Base-by-base conservation (phyloP, 2,329 filamentous ascomycete genomes). In the Xylaria hypoxylon region DNA sequence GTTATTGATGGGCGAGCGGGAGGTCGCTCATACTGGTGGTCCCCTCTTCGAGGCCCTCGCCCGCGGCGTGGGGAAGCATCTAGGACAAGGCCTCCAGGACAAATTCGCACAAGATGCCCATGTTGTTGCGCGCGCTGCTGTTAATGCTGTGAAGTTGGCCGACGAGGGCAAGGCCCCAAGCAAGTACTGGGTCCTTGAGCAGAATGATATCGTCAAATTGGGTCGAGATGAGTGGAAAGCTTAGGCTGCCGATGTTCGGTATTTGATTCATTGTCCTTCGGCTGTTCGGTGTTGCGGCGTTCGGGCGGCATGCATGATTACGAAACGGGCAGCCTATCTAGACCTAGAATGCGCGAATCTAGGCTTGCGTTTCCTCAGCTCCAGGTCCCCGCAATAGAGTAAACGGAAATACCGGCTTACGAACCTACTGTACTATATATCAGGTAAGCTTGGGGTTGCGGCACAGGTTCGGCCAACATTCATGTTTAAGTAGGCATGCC, bases 21-120 rank as follows among this genome's bases (percentile, higher is more conserved):
- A 90, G 73, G 84, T 89, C 65, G 82, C 82, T 58, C 85, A 91
- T 58, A 77, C 84, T 0, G 78, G 82, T 6, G 92, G 93, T 76
- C 82, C 84, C 24, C 74, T 88, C 5, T 5, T 90, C 0, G 82
- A 87, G 71, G 81, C 80, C 48, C 26, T 92, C 44, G 86, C 90
- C 0, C 82, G 80, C 2, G 82, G 82, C 15, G 65, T 91, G 59
- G 88, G 89, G 2, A 53, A 33, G 7, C 80, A 78, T 66, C 35
- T 93, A 2, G 82, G 83, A 53, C 76, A 80, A 63, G 84, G 82
- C 0, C 48, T 89, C 68, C 88, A 89, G 80, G 89, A 97, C 75
- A 80, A 77, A 6, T 85, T 92, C 78, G 92, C 88, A 1, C 92
- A 96, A 80, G 92, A 96, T 58, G 89, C 87, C 5, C 86, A 89